phyloP scores from a whole-genome alignment of 805 yeast species.

The Wilhelminamyces savonicus region DNA sequence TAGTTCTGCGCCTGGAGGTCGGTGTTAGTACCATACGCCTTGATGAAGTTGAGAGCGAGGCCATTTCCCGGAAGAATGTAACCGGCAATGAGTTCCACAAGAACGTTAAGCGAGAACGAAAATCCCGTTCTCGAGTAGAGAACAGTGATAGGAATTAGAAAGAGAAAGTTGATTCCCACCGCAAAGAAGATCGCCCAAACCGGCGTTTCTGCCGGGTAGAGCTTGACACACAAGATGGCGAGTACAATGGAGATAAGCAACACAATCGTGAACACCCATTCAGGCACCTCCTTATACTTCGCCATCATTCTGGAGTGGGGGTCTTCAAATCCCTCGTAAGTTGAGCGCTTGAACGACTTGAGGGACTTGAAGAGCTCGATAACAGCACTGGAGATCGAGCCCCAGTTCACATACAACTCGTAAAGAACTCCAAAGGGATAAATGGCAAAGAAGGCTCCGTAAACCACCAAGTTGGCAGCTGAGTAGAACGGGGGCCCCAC shows the following conservation, averaged over 20 bases:
- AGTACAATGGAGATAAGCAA: constrained; percentile 20
- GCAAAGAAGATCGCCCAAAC: constrained; percentile 17
- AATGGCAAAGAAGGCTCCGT: constrained; percentile 22
- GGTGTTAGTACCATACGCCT: constrained; percentile 14
- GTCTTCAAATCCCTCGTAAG: constrained; percentile 12
- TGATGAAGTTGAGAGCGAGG: constrained; percentile 9
- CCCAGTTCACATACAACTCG: constrained; percentile 3
- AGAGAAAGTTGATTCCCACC: constrained; percentile 14
- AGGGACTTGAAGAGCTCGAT: constrained; percentile 2
- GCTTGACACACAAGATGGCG: constrained; percentile 4
- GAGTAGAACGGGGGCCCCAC: constrained; percentile 25
- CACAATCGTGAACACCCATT: constrained; percentile 22
- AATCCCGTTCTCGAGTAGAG: constrained; percentile 10
- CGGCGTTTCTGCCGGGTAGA: constrained; percentile 12
- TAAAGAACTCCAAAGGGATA: constrained; percentile 17
- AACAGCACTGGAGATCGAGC: constrained; percentile 1
- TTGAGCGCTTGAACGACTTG: constrained; percentile 8
- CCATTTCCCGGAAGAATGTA: constrained; percentile 16
- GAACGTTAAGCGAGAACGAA: constrained; percentile 9
- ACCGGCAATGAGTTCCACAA: constrained; percentile 16
- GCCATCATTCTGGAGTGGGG: constrained; percentile 25
- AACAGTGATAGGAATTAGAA: constrained; percentile 13
- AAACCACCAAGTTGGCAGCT: constrained; percentile 21
- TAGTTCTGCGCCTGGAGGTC: constrained; percentile 26
- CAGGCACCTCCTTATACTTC: constrained; percentile 31